phyloP scores from a whole-genome alignment of 176 grass and related monocot genomes.

The Aegilops tauschii region DNA sequence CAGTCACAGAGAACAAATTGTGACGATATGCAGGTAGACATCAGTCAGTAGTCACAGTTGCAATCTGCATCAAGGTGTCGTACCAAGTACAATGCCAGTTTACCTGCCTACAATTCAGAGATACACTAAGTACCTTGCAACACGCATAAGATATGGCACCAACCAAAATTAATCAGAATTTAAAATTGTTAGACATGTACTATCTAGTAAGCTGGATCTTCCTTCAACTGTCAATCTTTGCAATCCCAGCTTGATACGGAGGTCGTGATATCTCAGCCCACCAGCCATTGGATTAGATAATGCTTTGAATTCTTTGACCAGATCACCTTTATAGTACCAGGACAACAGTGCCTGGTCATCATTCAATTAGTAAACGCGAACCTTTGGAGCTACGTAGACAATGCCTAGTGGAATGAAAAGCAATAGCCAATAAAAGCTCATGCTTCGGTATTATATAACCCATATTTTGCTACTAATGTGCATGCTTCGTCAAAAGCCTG shows the following conservation, averaged over 20 bases:
- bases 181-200: neutral
- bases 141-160: neutral
- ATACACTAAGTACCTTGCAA: neutral
- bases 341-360: constrained; percentile 41
- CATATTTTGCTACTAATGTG: constrained; percentile 31
- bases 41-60: neutral
- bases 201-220: neutral
- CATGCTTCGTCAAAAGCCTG: constrained; percentile 60
- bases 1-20: neutral
- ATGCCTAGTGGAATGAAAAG: constrained; percentile 42
- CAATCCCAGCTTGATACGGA: constrained; percentile 14
- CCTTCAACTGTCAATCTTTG: neutral
- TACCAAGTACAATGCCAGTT: neutral
- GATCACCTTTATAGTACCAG: constrained; percentile 26
- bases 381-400: constrained; percentile 30
- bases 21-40: neutral
- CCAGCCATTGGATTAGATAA: constrained; percentile 29
- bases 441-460: constrained; percentile 25
- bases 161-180: neutral
- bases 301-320: constrained; percentile 44
- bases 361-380: constrained; percentile 32
- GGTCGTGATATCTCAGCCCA: neutral
- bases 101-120: neutral
- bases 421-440: constrained; percentile 39
- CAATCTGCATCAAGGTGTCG: neutral